These are phyloP conservation scores for Cladosporium sp. DNA, from an alignment of 2,329 filamentous ascomycete species.

Conservation along the genomic window DNA sequence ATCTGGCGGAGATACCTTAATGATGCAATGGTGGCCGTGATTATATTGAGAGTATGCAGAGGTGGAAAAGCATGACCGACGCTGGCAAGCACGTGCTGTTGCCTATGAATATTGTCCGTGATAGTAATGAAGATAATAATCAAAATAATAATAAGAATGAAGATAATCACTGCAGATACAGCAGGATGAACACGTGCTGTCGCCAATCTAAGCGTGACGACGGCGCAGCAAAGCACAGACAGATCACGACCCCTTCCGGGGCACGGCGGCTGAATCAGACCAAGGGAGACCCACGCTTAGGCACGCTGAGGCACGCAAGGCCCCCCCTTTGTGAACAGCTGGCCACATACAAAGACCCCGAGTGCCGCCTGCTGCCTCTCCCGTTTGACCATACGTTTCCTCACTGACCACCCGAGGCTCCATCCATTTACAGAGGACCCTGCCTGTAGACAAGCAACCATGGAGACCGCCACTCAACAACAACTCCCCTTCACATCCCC, in stretches of 20 bases:
- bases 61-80: not conserved
- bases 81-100: not conserved
- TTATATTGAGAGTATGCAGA: not conserved
- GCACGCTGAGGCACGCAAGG: not conserved
- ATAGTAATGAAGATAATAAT: not conserved
- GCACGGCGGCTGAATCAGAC: not conserved
- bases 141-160: not conserved
- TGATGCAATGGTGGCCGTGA: not conserved
- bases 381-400: slow-evolving; percentile 12
- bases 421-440: slow-evolving; percentile 20
- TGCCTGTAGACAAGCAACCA: slow-evolving; percentile 18
- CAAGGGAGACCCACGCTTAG: no score
- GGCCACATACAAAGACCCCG: slow-evolving; percentile 15
- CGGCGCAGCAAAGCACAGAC: not conserved
- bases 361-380: slow-evolving; percentile 12
- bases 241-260: not conserved
- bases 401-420: slow-evolving; percentile 14
- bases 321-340: slow-evolving; percentile 1
- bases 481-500: slow-evolving; percentile 7
- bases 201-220: not conserved
- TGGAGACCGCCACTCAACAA: slow-evolving; percentile 10
- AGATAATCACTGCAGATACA: not conserved
- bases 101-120: not conserved
- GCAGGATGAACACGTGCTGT: not conserved
- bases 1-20: not conserved